phyloP scores from a whole-genome alignment of 2,329 filamentous ascomycete genomes.

The Colletotrichum tabaci region DNA sequence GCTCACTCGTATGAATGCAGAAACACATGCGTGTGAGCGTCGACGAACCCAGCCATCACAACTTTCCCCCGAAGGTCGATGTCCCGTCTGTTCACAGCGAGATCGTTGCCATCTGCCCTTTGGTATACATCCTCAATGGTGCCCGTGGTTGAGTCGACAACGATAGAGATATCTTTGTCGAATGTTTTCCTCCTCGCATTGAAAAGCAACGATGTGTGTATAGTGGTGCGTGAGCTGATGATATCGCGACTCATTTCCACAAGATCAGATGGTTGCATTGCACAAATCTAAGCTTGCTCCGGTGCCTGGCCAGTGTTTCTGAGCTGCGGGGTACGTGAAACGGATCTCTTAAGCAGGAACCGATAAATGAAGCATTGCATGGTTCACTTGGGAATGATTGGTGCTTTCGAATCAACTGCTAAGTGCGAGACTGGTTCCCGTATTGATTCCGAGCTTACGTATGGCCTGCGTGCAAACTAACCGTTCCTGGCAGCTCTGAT shows the following conservation, averaged over 20 bases:
- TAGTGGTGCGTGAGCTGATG: constrained; percentile 41
- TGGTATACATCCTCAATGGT: constrained; percentile 55
- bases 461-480: background rate
- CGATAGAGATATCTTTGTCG: constrained; percentile 58
- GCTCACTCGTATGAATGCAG: constrained; percentile 62
- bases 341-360: background rate
- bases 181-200: constrained; percentile 61
- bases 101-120: constrained; percentile 45
- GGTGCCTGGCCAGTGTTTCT: background rate
- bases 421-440: background rate
- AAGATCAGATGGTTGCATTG: background rate
- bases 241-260: constrained; percentile 15
- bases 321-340: constrained; percentile 3
- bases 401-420: background rate
- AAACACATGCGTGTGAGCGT: constrained; percentile 71
- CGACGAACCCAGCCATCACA: constrained; percentile 68
- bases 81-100: constrained; percentile 52
- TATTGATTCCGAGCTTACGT: background rate
- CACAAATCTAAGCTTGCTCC: background rate
- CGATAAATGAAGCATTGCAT: background rate
- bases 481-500: constrained; percentile 11
- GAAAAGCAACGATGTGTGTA: constrained; percentile 65
- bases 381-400: background rate
- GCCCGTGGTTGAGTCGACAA: constrained; percentile 56
- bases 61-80: constrained; percentile 69